Percentiles rank a stretch among this genome's conserved stretches.
Evolutionary conservation across 2,329 filamentous ascomycete genomes (phyloP).

Genomic region (Botrytis fabae): DNA sequence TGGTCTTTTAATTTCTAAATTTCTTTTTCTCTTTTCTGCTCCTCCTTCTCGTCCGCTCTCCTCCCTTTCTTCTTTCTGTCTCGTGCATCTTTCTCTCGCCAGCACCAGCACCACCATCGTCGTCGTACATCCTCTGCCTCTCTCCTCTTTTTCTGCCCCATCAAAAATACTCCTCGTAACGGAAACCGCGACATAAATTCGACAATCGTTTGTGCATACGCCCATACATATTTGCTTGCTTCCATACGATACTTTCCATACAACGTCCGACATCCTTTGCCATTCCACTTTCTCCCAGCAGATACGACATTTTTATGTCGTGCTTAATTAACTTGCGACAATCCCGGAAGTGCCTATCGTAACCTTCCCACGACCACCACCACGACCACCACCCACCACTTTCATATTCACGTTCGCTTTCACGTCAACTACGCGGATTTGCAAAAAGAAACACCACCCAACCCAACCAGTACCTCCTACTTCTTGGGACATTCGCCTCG

Average conservation of each 20-base stretch:
- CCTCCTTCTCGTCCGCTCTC: neutral
- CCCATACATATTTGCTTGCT: neutral
- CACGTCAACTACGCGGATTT: neutral
- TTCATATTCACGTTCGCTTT: neutral
- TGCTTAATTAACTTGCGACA: slow-evolving; percentile 15
- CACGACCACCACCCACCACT: neutral
- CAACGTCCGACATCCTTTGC: too few species aligned
- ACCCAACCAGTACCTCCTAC: neutral
- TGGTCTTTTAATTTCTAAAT: neutral
- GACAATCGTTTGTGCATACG: neutral
- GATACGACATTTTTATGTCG: neutral
- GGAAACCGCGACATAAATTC: slow-evolving; percentile 1
- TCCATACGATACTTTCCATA: too few species aligned
- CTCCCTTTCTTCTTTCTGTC: slow-evolving; percentile 15
- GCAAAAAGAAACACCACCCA: neutral
- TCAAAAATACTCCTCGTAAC: neutral
- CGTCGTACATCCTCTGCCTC: neutral
- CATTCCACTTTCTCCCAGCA: neutral
- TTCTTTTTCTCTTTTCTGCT: neutral
- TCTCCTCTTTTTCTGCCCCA: neutral
- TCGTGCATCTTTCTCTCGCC: neutral
- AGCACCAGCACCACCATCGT: neutral
- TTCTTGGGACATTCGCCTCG: neutral
- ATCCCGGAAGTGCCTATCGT: neutral
- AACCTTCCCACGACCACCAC: neutral